Conservation (phyloP, 1,284 basidiomycete species). For the Heterobasidion parviporum region DNA sequence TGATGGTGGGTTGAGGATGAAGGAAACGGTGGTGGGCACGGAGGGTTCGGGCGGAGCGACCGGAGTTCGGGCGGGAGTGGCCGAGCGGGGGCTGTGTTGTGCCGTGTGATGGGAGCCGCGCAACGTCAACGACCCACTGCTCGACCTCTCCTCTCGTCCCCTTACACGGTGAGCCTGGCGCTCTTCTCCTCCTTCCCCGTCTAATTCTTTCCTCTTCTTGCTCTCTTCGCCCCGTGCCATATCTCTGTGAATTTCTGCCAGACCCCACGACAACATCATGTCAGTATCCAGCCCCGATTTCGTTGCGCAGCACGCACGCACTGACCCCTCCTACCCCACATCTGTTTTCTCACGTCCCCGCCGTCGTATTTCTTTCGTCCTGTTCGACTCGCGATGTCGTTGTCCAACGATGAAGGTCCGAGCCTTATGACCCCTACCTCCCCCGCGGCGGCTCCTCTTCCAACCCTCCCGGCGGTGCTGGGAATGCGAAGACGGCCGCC, state of each 20-base stretch:
- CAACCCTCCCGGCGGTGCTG: slow-evolving; percentile 35
- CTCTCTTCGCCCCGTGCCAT: not conserved
- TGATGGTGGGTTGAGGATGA: too few species aligned
- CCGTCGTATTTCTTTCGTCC: not conserved
- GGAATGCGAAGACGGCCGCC: slow-evolving; percentile 81
- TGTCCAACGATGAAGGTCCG: slow-evolving; percentile 48
- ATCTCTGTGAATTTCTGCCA: not conserved
- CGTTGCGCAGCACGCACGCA: not conserved
- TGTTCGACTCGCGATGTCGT: not conserved
- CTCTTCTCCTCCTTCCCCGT: not conserved
- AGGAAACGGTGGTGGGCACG: too few species aligned
- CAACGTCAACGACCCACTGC: not conserved
- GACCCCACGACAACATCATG: slow-evolving; percentile 8
- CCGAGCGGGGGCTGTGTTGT: not conserved
- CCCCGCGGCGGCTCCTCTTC: slow-evolving; percentile 68
- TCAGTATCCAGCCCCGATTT: slow-evolving; percentile 1
- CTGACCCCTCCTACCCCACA: not conserved
- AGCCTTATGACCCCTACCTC: slow-evolving; percentile 95
- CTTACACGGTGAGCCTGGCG: not conserved
- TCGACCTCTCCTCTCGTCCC: not conserved
- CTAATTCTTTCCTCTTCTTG: not conserved
- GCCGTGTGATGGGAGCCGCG: not conserved
- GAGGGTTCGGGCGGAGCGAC: not conserved
- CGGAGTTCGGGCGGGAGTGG: not conserved
- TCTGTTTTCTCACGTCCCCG: not conserved